Conservation (phyloP, 2,329 filamentous ascomycete species). For the Fusarium piperis region DNA sequence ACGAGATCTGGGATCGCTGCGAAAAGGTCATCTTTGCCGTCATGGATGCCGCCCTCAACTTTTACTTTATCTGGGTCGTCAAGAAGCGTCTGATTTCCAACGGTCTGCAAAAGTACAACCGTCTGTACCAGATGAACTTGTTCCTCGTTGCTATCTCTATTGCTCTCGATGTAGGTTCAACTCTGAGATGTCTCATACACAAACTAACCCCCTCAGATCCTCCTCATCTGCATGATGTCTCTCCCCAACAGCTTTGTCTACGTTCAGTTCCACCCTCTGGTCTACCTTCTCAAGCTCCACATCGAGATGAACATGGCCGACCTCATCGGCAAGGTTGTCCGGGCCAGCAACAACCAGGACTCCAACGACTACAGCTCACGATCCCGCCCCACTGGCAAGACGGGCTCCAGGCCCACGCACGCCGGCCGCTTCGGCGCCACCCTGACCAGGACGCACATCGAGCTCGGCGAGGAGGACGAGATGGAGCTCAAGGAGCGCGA, state of each 20-base stretch:
- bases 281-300: constrained; percentile 37
- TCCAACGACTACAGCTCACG: constrained; percentile 35
- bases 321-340: constrained; percentile 37
- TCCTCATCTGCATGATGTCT: constrained; percentile 38
- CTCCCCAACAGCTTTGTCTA: constrained; percentile 37
- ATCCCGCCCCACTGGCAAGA: constrained; percentile 28
- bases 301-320: constrained; percentile 41
- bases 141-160: constrained; percentile 41
- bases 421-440: constrained; percentile 28
- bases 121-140: constrained; percentile 51
- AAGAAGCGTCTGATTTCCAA: constrained; percentile 56
- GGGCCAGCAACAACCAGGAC: constrained; percentile 23
- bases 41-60: constrained; percentile 57
- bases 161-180: constrained; percentile 35
- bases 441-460: constrained; percentile 38
- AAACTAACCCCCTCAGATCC: constrained; percentile 16
- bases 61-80: constrained; percentile 56
- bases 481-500: constrained; percentile 38
- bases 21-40: constrained; percentile 59
- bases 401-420: constrained; percentile 11
- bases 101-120: constrained; percentile 59
- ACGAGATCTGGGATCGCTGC: constrained; percentile 59
- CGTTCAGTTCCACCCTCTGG: constrained; percentile 36
- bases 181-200: background rate
- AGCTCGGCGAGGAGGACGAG: constrained; percentile 40